Conservation (phyloP, 176 grass and related monocot genomes). For the Rhynchospora breviuscula region DNA sequence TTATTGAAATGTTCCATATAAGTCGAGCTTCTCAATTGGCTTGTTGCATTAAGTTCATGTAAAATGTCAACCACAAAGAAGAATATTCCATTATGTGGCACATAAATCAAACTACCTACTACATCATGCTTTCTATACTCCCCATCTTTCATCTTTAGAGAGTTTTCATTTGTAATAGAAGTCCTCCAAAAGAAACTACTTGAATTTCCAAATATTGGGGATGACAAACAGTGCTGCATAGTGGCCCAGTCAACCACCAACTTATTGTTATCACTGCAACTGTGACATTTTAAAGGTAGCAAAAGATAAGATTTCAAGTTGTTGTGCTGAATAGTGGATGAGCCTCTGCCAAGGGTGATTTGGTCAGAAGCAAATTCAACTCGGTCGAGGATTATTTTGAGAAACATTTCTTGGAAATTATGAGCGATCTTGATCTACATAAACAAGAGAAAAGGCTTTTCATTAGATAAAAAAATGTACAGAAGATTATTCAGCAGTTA, state of each 20-base stretch:
- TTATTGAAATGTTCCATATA: conserved; percentile 58
- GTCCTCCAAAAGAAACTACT: conserved; percentile 24
- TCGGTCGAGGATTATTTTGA: conserved; percentile 82
- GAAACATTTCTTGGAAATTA: conserved; percentile 91
- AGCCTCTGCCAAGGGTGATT: conserved; percentile 46
- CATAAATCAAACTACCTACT: conserved; percentile 73
- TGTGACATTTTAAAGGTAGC: conserved; percentile 67
- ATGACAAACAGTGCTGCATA: conserved; percentile 66
- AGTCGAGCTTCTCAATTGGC: conserved; percentile 29
- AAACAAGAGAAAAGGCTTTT: conserved; percentile 9
- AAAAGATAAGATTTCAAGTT: conserved; percentile 73
- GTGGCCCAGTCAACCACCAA: conserved; percentile 76
- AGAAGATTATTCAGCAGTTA: background rate
- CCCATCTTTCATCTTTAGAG: conserved; percentile 58
- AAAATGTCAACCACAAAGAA: conserved; percentile 67
- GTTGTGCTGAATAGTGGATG: conserved; percentile 22
- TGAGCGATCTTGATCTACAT: conserved; percentile 64
- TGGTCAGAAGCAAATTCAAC: conserved; percentile 50
- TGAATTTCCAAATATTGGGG: conserved; percentile 50
- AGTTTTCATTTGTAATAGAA: conserved; percentile 32
- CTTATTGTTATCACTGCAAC: conserved; percentile 28
- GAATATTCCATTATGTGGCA: conserved; percentile 58
- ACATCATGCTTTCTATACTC: conserved; percentile 58
- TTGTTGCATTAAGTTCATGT: conserved; percentile 50
- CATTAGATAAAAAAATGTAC: background rate